Percentiles rank a stretch among this genome's conserved stretches.
Conservation (phyloP, 2,329 filamentous ascomycete species). For the Geosmithia putterillii region DNA sequence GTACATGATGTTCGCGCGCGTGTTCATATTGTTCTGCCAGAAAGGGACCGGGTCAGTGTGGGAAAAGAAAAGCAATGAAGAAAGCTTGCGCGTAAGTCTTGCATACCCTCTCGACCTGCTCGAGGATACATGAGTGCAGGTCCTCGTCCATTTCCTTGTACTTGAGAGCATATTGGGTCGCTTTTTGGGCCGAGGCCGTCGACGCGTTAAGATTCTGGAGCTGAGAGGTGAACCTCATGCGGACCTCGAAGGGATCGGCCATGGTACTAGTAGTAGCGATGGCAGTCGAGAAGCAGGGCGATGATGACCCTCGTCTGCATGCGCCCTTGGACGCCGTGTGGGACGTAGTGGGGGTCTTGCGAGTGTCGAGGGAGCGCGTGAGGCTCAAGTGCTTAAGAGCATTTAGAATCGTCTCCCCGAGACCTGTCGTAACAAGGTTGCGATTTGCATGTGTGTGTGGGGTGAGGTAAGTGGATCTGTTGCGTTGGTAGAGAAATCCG, state of each 20-base stretch:
- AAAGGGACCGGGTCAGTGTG: neutral
- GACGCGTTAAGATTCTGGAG: conserved; percentile 87
- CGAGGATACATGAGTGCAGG: conserved; percentile 90
- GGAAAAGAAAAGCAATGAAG: neutral
- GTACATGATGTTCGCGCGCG: conserved; percentile 96
- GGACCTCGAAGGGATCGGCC: conserved; percentile 90
- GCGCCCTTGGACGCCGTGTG: neutral
- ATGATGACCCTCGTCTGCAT: too few relatives aligned
- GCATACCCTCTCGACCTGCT: conserved; percentile 75
- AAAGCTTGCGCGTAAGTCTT: conserved; percentile 3
- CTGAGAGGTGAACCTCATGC: conserved; percentile 88
- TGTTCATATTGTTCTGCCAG: conserved; percentile 81
- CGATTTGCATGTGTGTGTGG: neutral
- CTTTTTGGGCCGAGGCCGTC: conserved; percentile 79
- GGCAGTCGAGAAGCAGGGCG: neutral
- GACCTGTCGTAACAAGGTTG: neutral
- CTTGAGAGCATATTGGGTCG: conserved; percentile 87
- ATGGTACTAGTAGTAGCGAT: too few relatives aligned
- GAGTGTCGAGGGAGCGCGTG: neutral
- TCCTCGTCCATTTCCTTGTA: conserved; percentile 94
- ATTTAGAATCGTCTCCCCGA: neutral
- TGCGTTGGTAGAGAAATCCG: neutral
- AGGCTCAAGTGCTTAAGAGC: neutral
- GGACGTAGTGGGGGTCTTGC: neutral
- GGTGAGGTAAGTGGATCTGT: neutral